phyloP scores from a whole-genome alignment of 495 filamentous ascomycete species.

The Chaetomium cochliodes region DNA sequence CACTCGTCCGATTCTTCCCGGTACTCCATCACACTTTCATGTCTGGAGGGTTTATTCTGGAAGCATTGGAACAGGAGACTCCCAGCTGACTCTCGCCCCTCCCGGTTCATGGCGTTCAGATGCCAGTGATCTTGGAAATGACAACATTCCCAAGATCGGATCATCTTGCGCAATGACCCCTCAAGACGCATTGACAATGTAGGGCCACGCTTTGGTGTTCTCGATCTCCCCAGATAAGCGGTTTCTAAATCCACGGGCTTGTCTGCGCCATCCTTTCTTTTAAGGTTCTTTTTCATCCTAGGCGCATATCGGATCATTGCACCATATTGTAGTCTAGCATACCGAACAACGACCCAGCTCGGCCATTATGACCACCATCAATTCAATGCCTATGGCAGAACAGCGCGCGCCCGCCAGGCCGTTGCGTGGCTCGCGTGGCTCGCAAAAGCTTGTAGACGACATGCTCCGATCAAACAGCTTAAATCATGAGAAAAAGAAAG shows the following conservation, averaged over 20 bases:
- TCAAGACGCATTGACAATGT: background rate
- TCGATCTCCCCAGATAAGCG: background rate
- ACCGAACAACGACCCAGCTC: too few species aligned
- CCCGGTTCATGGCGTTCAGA: background rate
- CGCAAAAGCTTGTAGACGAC: slow-evolving; percentile 29
- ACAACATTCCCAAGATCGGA: background rate
- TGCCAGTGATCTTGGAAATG: background rate
- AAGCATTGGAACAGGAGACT: background rate
- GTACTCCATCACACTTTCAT: background rate
- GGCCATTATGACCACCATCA: background rate
- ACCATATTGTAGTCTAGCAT: background rate
- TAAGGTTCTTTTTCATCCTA: background rate
- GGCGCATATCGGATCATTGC: background rate
- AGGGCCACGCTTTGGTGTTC: background rate
- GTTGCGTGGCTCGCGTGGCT: slow-evolving; percentile 26
- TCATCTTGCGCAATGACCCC: background rate
- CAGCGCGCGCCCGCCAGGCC: slow-evolving; percentile 20
- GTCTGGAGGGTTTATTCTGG: background rate
- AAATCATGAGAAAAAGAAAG: slow-evolving; percentile 23
- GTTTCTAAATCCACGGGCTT: too few species aligned
- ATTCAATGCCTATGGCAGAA: slow-evolving; percentile 6
- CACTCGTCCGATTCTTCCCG: background rate
- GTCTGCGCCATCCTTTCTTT: background rate
- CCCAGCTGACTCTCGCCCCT: background rate
- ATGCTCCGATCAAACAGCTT: slow-evolving; percentile 30